Evolutionary conservation across 2,329 filamentous ascomycete genomes (phyloP).

Genomic region (Penicillium paneum): DNA sequence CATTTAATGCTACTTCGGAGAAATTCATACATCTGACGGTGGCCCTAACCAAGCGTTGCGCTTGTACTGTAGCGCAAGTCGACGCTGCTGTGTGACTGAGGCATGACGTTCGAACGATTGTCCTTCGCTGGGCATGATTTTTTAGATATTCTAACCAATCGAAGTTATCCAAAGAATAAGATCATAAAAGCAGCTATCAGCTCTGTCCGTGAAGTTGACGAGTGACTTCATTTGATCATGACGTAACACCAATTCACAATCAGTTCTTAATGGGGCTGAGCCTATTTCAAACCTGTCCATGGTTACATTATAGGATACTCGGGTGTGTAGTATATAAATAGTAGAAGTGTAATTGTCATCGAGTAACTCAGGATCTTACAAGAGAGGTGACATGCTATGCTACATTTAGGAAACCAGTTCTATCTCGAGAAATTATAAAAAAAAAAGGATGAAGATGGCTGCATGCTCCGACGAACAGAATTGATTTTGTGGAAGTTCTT

Average conservation of each 20-base stretch:
- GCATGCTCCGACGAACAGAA: too few species aligned
- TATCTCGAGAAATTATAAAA: too few species aligned
- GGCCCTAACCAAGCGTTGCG: conserved; percentile 38
- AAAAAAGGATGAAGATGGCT: too few species aligned
- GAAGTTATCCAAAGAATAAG: too few species aligned
- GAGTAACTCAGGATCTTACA: background rate
- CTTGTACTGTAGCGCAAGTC: conserved; percentile 30
- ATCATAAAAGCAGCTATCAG: background rate
- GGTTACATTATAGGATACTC: background rate
- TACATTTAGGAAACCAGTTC: background rate
- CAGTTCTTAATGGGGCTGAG: background rate
- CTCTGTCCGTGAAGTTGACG: background rate
- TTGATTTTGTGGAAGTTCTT: too few species aligned
- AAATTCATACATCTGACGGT: conserved; percentile 36
- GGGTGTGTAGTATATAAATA: background rate
- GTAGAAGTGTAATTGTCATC: background rate
- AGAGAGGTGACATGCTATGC: background rate
- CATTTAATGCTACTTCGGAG: background rate
- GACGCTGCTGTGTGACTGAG: conserved; percentile 35
- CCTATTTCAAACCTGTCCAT: too few species aligned
- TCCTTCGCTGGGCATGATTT: conserved; percentile 7
- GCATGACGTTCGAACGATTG: conserved; percentile 22
- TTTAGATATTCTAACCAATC: background rate
- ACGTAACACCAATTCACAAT: conserved; percentile 7
- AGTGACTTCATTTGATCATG: conserved; percentile 9